A percentile compares a stretch with the other conserved stretches of the same genome.
Conservation (phyloP, 306 rosid species). For the Macrotyloma uniflorum region DNA sequence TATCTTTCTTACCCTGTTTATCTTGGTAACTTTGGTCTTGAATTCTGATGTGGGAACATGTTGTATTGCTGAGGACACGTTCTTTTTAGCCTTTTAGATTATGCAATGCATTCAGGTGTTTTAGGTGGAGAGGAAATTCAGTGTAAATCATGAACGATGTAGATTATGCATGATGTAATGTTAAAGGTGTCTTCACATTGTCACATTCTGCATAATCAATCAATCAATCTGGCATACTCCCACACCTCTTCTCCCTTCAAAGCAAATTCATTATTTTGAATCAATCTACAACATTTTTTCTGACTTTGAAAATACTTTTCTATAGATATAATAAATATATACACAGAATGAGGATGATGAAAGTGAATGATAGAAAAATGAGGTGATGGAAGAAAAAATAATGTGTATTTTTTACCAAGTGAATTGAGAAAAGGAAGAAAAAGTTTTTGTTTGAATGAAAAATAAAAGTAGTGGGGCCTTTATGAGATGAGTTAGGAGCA, state of each 20-base stretch:
- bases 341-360: neutral
- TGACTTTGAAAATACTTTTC: neutral
- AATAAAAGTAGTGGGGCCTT: neutral
- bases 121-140: neutral
- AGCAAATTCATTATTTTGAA: neutral
- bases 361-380: neutral
- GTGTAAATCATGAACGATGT: neutral
- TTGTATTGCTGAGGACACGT: neutral
- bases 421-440: too few species aligned
- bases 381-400: neutral
- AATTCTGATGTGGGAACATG: slow-evolving; percentile 35
- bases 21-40: slow-evolving; percentile 25
- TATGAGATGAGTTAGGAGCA: neutral
- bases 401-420: neutral
- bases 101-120: slow-evolving; percentile 3
- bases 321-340: neutral
- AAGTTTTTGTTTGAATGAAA: too few species aligned
- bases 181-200: neutral
- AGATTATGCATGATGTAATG: neutral
- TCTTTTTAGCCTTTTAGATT: slow-evolving; percentile 24
- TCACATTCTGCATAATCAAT: neutral
- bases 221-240: neutral
- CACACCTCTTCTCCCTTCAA: too few species aligned
- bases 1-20: slow-evolving; percentile 13
- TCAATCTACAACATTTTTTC: neutral